phyloP scores from a whole-genome alignment of 2,329 filamentous ascomycete species.

The Sarocladiaceae sp. region DNA sequence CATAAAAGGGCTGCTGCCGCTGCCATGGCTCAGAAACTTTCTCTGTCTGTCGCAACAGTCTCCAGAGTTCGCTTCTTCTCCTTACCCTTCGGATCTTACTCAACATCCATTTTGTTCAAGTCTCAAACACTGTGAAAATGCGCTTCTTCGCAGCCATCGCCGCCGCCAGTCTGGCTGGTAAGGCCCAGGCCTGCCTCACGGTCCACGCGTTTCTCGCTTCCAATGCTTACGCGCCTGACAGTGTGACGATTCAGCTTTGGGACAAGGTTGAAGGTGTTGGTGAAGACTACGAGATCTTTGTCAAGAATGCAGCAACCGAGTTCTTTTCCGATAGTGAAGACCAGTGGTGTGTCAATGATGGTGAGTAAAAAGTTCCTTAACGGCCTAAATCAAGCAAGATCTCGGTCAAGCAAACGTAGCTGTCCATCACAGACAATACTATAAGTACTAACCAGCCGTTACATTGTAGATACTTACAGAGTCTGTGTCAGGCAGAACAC shows the following conservation, averaged over 20 bases:
- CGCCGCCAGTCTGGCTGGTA: not conserved
- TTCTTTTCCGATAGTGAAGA: not conserved
- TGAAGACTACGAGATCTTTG: not conserved
- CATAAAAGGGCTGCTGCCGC: not conserved
- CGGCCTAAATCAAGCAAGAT: not conserved
- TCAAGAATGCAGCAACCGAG: not conserved
- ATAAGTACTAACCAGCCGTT: not conserved
- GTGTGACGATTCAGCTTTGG: not conserved
- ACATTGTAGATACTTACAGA: not conserved
- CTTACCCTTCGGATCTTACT: not conserved
- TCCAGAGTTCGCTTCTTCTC: no score
- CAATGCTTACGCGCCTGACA: not conserved
- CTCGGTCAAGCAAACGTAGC: not conserved
- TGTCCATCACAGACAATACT: not conserved
- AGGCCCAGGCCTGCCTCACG: not conserved
- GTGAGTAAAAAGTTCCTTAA: not conserved
- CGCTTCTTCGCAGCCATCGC: not conserved
- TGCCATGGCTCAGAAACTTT: not conserved
- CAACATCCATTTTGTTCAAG: not conserved
- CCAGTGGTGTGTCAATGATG: not conserved
- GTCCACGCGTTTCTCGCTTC: not conserved
- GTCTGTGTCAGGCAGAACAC: not conserved
- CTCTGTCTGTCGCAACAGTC: not conserved
- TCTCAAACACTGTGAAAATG: not conserved
- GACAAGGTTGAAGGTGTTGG: not conserved